Evolutionary conservation across 331 rosid species (phyloP).

Genomic region (Stylosanthes scabra): DNA sequence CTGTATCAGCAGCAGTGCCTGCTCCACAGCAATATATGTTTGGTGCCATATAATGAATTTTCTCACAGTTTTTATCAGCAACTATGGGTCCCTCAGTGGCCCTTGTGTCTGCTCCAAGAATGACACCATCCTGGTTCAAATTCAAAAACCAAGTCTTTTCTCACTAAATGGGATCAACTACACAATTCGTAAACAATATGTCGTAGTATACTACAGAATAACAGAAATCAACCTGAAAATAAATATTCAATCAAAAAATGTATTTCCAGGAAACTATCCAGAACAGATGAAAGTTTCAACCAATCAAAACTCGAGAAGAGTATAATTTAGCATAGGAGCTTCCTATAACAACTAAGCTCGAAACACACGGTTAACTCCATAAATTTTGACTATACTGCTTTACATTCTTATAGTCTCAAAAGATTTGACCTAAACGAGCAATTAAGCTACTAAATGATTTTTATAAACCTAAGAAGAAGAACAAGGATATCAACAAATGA

Average conservation of each 20-base stretch:
- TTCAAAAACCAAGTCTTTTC: background rate
- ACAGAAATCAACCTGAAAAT: too few relatives aligned
- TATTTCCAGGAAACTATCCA: background rate
- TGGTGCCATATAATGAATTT: slow-evolving; percentile 95
- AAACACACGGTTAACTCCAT: background rate
- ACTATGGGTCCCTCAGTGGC: slow-evolving; percentile 97
- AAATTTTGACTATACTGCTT: background rate
- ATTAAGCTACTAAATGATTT: background rate
- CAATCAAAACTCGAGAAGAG: too few relatives aligned
- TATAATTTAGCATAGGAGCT: too few relatives aligned
- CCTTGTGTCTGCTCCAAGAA: slow-evolving; percentile 99
- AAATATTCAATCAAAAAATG: background rate
- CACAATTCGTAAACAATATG: too few relatives aligned
- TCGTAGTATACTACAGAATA: too few relatives aligned
- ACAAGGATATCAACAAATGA: too few relatives aligned
- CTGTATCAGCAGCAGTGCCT: slow-evolving; percentile 99
- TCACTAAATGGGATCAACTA: too few relatives aligned
- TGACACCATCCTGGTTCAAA: slow-evolving; percentile 78
- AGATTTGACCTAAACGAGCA: background rate
- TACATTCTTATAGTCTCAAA: background rate
- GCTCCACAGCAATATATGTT: slow-evolving; percentile 97
- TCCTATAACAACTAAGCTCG: too few relatives aligned
- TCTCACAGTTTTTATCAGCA: slow-evolving; percentile 92
- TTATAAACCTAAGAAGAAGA: too few relatives aligned
- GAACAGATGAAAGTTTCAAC: background rate